Evolutionary conservation across 768 basidiomycete genomes (phyloP).

Genomic region (Kwoniella bestiolae): DNA sequence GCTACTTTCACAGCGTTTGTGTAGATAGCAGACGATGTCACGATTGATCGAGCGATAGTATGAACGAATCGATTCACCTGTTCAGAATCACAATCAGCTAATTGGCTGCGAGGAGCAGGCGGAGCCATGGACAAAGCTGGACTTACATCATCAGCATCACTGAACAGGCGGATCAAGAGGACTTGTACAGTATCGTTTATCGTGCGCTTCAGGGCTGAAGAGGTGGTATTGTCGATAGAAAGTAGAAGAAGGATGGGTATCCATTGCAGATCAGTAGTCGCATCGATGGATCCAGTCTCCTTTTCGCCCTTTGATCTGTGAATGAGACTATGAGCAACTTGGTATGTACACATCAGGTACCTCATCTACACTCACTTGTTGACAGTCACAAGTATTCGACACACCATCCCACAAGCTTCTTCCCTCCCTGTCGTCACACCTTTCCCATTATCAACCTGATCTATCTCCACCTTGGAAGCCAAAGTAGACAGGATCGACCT

Average conservation of each 20-base stretch:
- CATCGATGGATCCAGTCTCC: not conserved
- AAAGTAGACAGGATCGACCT: not conserved
- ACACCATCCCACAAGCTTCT: not conserved
- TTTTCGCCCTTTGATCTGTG: not conserved
- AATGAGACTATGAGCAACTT: too few species aligned
- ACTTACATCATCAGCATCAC: slow-evolving; percentile 1
- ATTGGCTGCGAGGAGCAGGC: not conserved
- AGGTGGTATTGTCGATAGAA: slow-evolving; percentile 14
- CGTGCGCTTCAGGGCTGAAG: slow-evolving; percentile 4
- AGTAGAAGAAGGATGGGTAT: slow-evolving; percentile 21
- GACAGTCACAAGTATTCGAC: not conserved
- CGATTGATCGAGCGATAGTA: not conserved
- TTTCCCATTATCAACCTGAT: not conserved
- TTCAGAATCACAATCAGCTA: not conserved
- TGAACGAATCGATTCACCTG: not conserved
- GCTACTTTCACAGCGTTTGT: slow-evolving; percentile 3
- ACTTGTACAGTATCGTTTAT: slow-evolving; percentile 9
- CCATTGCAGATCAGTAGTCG: not conserved
- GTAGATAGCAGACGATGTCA: not conserved
- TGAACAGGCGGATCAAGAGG: not conserved
- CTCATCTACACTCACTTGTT: slow-evolving; percentile 2
- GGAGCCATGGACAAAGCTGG: too few species aligned
- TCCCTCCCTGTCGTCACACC: not conserved
- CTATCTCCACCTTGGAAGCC: not conserved
- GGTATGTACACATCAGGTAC: too few species aligned